A percentile compares a stretch with the other conserved stretches of the same genome.
Evolutionary conservation across 495 filamentous ascomycete genomes (phyloP).

Genomic region (Neurospora sp.): DNA sequence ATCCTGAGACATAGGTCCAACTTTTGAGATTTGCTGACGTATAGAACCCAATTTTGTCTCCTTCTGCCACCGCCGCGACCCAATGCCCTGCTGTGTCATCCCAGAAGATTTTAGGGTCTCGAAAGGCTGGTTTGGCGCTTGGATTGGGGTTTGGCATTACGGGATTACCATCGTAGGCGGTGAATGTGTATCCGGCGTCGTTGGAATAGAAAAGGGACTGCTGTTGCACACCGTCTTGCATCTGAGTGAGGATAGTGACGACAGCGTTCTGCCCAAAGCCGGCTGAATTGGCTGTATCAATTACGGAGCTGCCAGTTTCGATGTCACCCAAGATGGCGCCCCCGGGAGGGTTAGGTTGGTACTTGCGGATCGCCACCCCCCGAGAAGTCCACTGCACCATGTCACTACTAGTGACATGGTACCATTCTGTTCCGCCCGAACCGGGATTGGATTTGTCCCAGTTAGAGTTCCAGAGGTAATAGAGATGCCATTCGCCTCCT

Average conservation of each 20-base stretch:
- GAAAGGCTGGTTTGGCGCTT: not conserved
- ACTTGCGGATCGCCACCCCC: not conserved
- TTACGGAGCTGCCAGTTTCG: not conserved
- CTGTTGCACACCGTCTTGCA: not conserved
- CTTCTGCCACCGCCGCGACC: not conserved
- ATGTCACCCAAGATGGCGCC: not conserved
- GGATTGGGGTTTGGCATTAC: not conserved
- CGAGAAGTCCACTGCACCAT: not conserved
- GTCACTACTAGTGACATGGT: not conserved
- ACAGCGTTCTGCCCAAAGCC: not conserved
- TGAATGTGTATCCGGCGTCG: not conserved
- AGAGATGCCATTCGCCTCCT: not conserved
- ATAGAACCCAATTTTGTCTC: not conserved
- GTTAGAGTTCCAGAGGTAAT: not conserved
- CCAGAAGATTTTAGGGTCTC: not conserved
- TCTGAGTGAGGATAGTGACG: not conserved
- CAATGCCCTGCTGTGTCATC: not conserved
- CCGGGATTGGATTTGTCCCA: not conserved
- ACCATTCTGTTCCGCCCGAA: not conserved
- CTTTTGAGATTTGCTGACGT: not conserved
- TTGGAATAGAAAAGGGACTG: not conserved
- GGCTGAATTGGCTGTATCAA: not conserved
- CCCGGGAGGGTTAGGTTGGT: not conserved
- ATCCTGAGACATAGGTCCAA: not conserved
- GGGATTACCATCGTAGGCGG: not conserved